Evolutionary conservation across 148 eudicot species (phyloP).

Genomic region (Gaultheria prostrata): DNA sequence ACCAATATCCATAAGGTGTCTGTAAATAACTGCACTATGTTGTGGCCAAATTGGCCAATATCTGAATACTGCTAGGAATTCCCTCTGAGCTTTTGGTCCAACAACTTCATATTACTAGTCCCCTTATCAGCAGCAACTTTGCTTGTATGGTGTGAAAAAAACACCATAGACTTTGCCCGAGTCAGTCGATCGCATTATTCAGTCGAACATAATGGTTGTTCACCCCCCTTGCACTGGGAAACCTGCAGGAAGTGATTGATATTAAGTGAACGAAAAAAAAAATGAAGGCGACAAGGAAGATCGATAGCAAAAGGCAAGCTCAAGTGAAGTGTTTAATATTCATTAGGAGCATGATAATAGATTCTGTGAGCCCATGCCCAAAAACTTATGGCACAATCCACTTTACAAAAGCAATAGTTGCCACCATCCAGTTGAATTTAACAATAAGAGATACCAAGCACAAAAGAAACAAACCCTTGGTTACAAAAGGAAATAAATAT

Average conservation of each 20-base stretch:
- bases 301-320: background rate
- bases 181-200: background rate
- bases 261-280: background rate
- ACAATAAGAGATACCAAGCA: background rate
- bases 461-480: conserved; percentile 3
- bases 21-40: background rate
- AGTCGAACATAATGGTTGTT: background rate
- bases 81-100: background rate
- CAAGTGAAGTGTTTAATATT: background rate
- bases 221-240: background rate
- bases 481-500: background rate
- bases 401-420: no score
- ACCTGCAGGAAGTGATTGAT: background rate
- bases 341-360: background rate
- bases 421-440: background rate
- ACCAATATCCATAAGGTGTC: background rate
- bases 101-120: background rate
- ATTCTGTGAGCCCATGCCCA: background rate
- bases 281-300: background rate
- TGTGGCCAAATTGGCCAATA: background rate
- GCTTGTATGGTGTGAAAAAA: background rate
- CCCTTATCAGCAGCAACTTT: background rate
- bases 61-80: background rate
- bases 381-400: background rate
- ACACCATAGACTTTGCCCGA: background rate